Conservation (phyloP, 495 filamentous ascomycete genomes). For the Trichoderma orchidacearum region DNA sequence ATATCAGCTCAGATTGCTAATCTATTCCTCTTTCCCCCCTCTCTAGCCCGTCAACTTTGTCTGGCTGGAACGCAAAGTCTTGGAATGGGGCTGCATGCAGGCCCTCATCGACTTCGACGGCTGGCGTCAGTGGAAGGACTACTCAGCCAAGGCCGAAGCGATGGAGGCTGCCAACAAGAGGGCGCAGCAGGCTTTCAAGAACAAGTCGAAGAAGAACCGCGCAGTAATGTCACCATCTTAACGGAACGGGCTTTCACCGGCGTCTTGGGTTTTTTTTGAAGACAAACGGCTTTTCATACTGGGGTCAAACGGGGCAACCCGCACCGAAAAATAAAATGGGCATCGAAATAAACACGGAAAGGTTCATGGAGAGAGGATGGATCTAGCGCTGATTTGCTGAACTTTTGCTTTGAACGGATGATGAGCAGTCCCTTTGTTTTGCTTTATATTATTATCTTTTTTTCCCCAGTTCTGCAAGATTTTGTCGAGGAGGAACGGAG, state of each 20-base stretch:
- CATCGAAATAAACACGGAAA: neutral
- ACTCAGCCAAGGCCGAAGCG: conserved; percentile 25
- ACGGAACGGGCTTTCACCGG: neutral
- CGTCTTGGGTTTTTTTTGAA: neutral
- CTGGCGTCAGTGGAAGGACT: conserved; percentile 95
- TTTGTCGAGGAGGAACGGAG: neutral
- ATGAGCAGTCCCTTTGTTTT: neutral
- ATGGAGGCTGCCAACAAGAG: neutral
- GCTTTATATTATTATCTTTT: neutral
- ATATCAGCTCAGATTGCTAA: neutral
- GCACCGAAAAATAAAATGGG: neutral
- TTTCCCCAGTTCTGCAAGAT: neutral
- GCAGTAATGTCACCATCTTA: neutral
- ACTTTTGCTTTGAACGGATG: neutral
- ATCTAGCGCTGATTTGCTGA: neutral
- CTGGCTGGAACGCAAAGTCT: conserved; percentile 93
- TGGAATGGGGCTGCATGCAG: conserved; percentile 99
- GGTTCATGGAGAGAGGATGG: neutral
- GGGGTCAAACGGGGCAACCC: conserved; percentile 2
- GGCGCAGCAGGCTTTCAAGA: conserved; percentile 8
- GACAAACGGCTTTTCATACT: conserved; percentile 2
- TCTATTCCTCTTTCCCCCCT: conserved; percentile 4
- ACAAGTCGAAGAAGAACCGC: conserved; percentile 25
- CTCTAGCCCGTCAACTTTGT: conserved; percentile 86
- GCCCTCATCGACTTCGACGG: conserved; percentile 97